Conservation (phyloP, 2,329 filamentous ascomycete species). For the Ustilaginoidea virens region DNA sequence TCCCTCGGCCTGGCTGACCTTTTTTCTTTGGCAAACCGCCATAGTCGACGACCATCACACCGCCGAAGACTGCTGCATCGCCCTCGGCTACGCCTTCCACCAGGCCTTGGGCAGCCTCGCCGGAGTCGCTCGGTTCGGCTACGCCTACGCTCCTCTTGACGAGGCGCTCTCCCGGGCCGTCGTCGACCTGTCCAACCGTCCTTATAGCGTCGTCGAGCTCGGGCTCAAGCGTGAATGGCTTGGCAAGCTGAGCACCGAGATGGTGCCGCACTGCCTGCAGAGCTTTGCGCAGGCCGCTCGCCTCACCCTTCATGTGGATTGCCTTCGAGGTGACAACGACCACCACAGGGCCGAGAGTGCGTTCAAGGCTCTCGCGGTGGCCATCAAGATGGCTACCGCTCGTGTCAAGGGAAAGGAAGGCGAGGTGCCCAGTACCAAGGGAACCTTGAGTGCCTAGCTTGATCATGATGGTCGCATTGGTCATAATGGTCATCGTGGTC, state of each 20-base stretch:
- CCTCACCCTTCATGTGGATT: conserved; percentile 91
- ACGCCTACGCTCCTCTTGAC: conserved; percentile 84
- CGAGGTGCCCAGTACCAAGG: conserved; percentile 93
- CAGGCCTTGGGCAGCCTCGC: conserved; percentile 60
- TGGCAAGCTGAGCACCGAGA: conserved; percentile 84
- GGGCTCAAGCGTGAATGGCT: conserved; percentile 85
- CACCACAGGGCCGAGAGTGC: conserved; percentile 93
- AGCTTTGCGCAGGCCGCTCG: conserved; percentile 85
- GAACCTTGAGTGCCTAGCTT: conserved; percentile 62
- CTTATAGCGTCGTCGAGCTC: conserved; percentile 69
- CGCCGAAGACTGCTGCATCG: conserved; percentile 86
- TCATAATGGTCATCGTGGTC: no score
- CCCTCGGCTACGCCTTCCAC: conserved; percentile 75
- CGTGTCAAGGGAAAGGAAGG: conserved; percentile 68
- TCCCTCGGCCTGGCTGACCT: background rate
- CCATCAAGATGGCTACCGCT: conserved; percentile 61
- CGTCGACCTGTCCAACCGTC: conserved; percentile 86
- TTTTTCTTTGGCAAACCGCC: background rate
- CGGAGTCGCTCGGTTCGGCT: conserved; percentile 81
- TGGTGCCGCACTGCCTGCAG: conserved; percentile 91
- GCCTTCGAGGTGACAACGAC: conserved; percentile 79
- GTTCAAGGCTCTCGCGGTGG: conserved; percentile 90
- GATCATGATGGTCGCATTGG: no score
- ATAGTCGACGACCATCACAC: conserved; percentile 97
- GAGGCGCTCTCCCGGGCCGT: conserved; percentile 89